A percentile compares a stretch with the other conserved stretches of the same genome.
Conservation (phyloP, 139 green algal genomes). For the Eudorina sp. region DNA sequence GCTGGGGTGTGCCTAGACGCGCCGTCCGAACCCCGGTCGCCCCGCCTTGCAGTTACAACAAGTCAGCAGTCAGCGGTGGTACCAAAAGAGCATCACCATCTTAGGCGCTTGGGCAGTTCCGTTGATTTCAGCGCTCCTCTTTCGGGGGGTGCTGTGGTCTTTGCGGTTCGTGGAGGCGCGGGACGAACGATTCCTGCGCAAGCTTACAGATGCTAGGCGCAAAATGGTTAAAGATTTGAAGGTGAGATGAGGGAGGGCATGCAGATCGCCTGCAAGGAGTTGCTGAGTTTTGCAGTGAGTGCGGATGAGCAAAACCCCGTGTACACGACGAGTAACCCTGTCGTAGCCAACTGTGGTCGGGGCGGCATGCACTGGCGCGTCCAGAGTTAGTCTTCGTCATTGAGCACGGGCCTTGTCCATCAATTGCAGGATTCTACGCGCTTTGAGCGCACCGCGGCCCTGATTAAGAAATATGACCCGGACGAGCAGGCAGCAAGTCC, state of each 20-base stretch:
- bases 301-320: no score
- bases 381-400: not conserved
- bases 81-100: constrained; percentile 26
- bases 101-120: constrained; percentile 8
- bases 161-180: constrained; percentile 48
- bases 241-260: constrained; percentile 40
- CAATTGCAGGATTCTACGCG: constrained; percentile 70
- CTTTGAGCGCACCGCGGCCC: constrained; percentile 72
- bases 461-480: constrained; percentile 81
- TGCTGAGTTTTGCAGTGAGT: no score
- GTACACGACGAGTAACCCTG: no score
- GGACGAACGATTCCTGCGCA: constrained; percentile 51
- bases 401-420: not conserved
- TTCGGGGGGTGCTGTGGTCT: constrained; percentile 47
- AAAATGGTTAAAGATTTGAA: constrained; percentile 81
- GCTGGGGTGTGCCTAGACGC: not conserved
- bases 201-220: constrained; percentile 58
- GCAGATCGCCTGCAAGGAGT: no score
- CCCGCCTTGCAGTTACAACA: constrained; percentile 53
- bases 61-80: constrained; percentile 45
- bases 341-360: not conserved
- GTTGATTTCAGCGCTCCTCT: constrained; percentile 58
- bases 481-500: constrained; percentile 50
- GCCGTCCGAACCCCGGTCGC: not conserved
- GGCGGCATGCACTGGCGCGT: not conserved